Percentiles rank a stretch among this genome's conserved stretches.
These are phyloP conservation scores for Mrakia gelida DNA, from an alignment of 768 basidiomycete genomes.

Conservation along the genomic window DNA sequence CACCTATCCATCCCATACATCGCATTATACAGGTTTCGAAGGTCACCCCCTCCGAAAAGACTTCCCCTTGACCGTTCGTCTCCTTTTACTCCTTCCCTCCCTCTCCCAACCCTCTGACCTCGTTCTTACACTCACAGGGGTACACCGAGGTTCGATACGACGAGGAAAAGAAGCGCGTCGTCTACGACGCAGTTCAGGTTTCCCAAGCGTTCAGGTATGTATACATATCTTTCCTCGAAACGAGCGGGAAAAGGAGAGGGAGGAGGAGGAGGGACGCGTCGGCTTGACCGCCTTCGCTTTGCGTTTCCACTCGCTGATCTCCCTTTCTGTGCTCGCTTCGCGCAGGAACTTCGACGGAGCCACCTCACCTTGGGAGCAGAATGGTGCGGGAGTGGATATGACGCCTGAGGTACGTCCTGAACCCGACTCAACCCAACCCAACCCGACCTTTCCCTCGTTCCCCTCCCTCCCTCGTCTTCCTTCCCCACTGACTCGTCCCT, in stretches of 20 bases:
- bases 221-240: background rate
- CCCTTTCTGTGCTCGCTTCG: background rate
- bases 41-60: slow-evolving; percentile 97
- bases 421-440: too few relatives aligned
- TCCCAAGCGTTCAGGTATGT: slow-evolving; percentile 93
- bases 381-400: slow-evolving; percentile 61
- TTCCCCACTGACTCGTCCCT: background rate
- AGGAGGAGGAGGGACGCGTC: background rate
- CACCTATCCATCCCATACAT: too few relatives aligned
- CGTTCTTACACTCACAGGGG: slow-evolving; percentile 55
- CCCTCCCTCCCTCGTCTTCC: slow-evolving; percentile 35
- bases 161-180: slow-evolving; percentile 93
- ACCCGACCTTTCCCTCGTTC: too few relatives aligned
- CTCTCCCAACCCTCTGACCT: too few relatives aligned
- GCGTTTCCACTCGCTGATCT: background rate
- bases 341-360: slow-evolving; percentile 82
- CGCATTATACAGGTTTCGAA: slow-evolving; percentile 56
- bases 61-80: slow-evolving; percentile 86
- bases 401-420: slow-evolving; percentile 52
- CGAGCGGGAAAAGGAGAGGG: background rate
- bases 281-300: too few relatives aligned
- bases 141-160: slow-evolving; percentile 98
- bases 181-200: slow-evolving; percentile 94
- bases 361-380: slow-evolving; percentile 89
- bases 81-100: background rate